These are phyloP conservation scores for Mimosa pudica DNA, from an alignment of 306 rosid species.

Conservation along the genomic window DNA sequence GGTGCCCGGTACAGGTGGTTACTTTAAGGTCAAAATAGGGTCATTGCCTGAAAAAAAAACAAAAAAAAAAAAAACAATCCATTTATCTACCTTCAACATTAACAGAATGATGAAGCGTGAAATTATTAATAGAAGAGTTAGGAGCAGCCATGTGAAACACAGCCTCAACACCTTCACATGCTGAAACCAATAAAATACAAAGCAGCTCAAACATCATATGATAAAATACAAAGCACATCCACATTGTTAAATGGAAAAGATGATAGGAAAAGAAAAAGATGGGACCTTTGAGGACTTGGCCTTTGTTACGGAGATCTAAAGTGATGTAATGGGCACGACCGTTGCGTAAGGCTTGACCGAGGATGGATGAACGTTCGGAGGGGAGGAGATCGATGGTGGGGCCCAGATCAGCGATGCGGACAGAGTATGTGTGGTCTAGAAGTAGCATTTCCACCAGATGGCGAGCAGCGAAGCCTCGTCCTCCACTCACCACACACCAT, in stretches of 20 bases:
- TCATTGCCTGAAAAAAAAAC: too few species aligned
- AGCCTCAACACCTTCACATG: constrained; percentile 77
- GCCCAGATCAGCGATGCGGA: constrained; percentile 82
- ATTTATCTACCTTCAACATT: constrained; percentile 90
- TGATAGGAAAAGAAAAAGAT: neutral
- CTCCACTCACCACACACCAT: constrained; percentile 96
- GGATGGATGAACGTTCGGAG: constrained; percentile 61
- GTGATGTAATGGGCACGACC: constrained; percentile 73
- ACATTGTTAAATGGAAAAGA: neutral
- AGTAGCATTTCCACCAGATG: constrained; percentile 85
- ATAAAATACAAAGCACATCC: neutral
- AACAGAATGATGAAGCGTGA: constrained; percentile 83
- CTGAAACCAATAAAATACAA: constrained; percentile 39
- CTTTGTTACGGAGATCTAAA: constrained; percentile 77
- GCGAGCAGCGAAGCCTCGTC: constrained; percentile 93
- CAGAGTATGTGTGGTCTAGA: constrained; percentile 47
- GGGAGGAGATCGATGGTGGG: constrained; percentile 62
- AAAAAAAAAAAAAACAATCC: neutral
- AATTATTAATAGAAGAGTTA: constrained; percentile 75
- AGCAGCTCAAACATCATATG: neutral
- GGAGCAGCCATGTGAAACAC: constrained; percentile 99
- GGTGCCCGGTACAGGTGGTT: too few species aligned
- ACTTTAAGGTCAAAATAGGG: too few species aligned
- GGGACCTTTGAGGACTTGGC: constrained; percentile 65
- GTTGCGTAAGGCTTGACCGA: constrained; percentile 69